Percentiles rank a stretch among this genome's conserved stretches.
Conservation (phyloP, 2,329 filamentous ascomycete genomes). For the Aspergillaceae sp. region DNA sequence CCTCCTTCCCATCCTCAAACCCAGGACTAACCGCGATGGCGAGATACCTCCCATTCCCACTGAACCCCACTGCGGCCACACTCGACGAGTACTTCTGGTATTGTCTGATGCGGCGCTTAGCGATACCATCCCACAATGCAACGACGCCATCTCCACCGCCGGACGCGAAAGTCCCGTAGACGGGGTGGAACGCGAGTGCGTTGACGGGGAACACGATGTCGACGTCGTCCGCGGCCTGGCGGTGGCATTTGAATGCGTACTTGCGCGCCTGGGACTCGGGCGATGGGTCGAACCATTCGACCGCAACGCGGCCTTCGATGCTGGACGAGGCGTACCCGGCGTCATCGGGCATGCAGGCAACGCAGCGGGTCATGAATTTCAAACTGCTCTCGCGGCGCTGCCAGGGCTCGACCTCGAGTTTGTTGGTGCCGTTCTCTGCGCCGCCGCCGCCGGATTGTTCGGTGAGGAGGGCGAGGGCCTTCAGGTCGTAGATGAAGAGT, state of each 20-base stretch:
- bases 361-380: conserved; percentile 89
- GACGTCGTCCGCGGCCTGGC: conserved; percentile 59
- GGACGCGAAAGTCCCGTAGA: conserved; percentile 75
- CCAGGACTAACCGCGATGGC: conserved; percentile 77
- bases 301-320: conserved; percentile 91
- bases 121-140: conserved; percentile 85
- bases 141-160: conserved; percentile 86
- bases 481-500: conserved; percentile 90
- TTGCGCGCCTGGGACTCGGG: conserved; percentile 81
- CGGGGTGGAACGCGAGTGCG: conserved; percentile 76
- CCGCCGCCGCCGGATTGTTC: conserved; percentile 36
- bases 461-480: conserved; percentile 50
- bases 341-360: conserved; percentile 94
- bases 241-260: conserved; percentile 98
- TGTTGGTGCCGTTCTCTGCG: conserved; percentile 24
- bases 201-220: conserved; percentile 91
- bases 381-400: conserved; percentile 88
- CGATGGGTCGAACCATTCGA: conserved; percentile 95
- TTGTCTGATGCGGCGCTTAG: conserved; percentile 80
- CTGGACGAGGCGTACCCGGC: conserved; percentile 84
- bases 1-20: conserved; percentile 71
- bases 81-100: conserved; percentile 77
- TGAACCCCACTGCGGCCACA: conserved; percentile 70
- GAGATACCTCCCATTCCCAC: conserved; percentile 64
- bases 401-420: conserved; percentile 63